Conservation (phyloP, 2,329 filamentous ascomycete species). For the Fusarium sp. region DNA sequence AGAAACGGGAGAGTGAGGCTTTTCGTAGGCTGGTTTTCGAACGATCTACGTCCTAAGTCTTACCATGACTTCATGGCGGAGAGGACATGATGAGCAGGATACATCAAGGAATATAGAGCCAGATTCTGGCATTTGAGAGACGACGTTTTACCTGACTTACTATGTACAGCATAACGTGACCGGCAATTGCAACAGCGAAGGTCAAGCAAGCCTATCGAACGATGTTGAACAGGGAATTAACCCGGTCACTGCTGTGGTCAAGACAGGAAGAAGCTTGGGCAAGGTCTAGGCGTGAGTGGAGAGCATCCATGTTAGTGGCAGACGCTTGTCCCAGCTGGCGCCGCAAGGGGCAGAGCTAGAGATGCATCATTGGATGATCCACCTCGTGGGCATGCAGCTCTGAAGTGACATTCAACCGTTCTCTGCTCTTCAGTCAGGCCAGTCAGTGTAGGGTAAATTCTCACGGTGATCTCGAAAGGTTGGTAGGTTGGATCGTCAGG, state of each 20-base stretch:
- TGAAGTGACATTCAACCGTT: constrained; percentile 6
- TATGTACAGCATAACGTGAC: background rate
- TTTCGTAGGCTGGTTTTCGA: constrained; percentile 4
- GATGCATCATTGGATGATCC: constrained; percentile 36
- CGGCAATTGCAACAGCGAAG: constrained; percentile 13
- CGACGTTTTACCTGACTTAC: background rate
- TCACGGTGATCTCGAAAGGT: background rate
- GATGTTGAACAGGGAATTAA: constrained; percentile 23
- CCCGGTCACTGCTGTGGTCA: constrained; percentile 21
- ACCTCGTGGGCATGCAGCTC: constrained; percentile 39
- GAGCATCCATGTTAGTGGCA: constrained; percentile 21
- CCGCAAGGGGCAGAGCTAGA: constrained; percentile 40
- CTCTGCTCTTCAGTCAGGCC: background rate
- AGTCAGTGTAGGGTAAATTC: constrained; percentile 34
- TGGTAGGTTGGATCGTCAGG: constrained; percentile 16
- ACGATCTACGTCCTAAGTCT: constrained; percentile 20
- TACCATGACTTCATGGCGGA: constrained; percentile 33
- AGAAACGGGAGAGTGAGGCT: constrained; percentile 19
- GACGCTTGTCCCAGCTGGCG: constrained; percentile 34
- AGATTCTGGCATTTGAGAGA: background rate
- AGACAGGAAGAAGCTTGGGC: constrained; percentile 14
- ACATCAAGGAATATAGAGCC: background rate
- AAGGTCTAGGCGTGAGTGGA: constrained; percentile 38
- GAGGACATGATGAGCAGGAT: constrained; percentile 1
- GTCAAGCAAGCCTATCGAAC: constrained; percentile 22